phyloP scores from a whole-genome alignment of 2,329 filamentous ascomycete genomes.

The Exophiala mesophila region DNA sequence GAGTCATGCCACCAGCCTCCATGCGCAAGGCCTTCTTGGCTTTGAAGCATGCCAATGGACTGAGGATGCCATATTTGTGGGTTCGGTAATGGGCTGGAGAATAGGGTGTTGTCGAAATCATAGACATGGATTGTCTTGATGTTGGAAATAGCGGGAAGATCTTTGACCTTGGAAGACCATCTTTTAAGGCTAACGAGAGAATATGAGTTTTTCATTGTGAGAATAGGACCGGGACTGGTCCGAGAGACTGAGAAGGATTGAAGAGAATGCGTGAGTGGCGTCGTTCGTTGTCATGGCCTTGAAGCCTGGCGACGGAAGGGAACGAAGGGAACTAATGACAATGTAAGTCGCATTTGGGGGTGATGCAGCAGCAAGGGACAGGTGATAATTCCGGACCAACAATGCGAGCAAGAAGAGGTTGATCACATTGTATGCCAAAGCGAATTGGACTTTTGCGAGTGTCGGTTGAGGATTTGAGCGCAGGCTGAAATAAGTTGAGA shows the following conservation, averaged over 20 bases:
- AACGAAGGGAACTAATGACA: no score
- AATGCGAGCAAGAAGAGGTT: no score
- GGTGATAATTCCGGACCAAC: no score
- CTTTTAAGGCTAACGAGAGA: slow-evolving; percentile 73
- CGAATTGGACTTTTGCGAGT: no score
- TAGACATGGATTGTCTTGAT: slow-evolving; percentile 86
- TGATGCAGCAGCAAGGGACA: no score
- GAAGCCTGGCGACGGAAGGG: not conserved
- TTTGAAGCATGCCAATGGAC: slow-evolving; percentile 72
- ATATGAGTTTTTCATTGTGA: slow-evolving; percentile 27
- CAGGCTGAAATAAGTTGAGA: no score
- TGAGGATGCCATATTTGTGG: slow-evolving; percentile 75
- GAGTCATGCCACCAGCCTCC: slow-evolving; percentile 98
- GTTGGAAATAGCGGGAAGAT: slow-evolving; percentile 61
- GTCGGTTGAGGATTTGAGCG: no score
- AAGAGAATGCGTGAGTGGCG: not conserved
- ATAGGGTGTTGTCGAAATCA: slow-evolving; percentile 97
- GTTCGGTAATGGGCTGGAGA: slow-evolving; percentile 86
- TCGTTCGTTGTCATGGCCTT: slow-evolving; percentile 1
- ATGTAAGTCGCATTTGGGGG: no score
- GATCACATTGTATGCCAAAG: no score
- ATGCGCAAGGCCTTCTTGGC: slow-evolving; percentile 68
- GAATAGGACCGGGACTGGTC: no score
- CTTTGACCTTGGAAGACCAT: slow-evolving; percentile 70
- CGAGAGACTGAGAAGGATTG: not conserved